phyloP scores from a whole-genome alignment of 768 basidiomycete species.

The Xerocomellus amylosporus region DNA sequence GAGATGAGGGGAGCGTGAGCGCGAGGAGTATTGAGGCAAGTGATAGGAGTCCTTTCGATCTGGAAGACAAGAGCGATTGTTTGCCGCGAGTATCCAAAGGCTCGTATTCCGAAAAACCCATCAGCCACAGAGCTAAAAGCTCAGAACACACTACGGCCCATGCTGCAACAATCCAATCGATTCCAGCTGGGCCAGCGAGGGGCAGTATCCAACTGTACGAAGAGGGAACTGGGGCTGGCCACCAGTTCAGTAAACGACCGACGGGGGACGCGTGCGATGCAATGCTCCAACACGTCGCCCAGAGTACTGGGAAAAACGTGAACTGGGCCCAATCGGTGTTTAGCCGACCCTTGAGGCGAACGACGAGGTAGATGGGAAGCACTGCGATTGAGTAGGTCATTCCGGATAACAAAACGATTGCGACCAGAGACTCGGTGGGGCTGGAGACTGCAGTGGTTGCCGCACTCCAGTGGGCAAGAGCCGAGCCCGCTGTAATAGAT shows the following conservation, averaged over 20 bases:
- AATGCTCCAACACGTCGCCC: slow-evolving; percentile 60
- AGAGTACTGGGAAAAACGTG: slow-evolving; percentile 64
- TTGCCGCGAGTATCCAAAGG: neutral
- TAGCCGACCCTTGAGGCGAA: slow-evolving; percentile 32
- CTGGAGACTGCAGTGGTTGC: slow-evolving; percentile 57
- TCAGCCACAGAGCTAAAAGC: slow-evolving; percentile 52
- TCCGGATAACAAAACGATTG: slow-evolving; percentile 42
- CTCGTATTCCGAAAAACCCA: slow-evolving; percentile 37
- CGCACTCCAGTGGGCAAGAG: slow-evolving; percentile 42
- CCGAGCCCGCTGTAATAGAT: slow-evolving; percentile 39
- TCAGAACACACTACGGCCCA: slow-evolving; percentile 71
- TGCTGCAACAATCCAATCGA: slow-evolving; percentile 73
- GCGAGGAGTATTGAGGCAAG: slow-evolving; percentile 41
- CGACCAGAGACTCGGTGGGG: slow-evolving; percentile 44
- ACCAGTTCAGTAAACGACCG: slow-evolving; percentile 71
- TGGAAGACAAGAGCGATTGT: slow-evolving; percentile 16
- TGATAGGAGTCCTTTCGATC: slow-evolving; percentile 29
- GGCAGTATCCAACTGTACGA: slow-evolving; percentile 67
- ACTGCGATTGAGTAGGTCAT: slow-evolving; percentile 46
- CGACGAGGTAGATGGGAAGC: slow-evolving; percentile 38
- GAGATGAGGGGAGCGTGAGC: slow-evolving; percentile 57
- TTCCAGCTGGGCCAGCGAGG: slow-evolving; percentile 52
- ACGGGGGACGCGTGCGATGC: slow-evolving; percentile 59
- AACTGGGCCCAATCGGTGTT: slow-evolving; percentile 41
- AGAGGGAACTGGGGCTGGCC: slow-evolving; percentile 47